A percentile compares a stretch with the other conserved stretches of the same genome.
Evolutionary conservation across 768 basidiomycete genomes (phyloP).

Genomic region (Russula compacta): DNA sequence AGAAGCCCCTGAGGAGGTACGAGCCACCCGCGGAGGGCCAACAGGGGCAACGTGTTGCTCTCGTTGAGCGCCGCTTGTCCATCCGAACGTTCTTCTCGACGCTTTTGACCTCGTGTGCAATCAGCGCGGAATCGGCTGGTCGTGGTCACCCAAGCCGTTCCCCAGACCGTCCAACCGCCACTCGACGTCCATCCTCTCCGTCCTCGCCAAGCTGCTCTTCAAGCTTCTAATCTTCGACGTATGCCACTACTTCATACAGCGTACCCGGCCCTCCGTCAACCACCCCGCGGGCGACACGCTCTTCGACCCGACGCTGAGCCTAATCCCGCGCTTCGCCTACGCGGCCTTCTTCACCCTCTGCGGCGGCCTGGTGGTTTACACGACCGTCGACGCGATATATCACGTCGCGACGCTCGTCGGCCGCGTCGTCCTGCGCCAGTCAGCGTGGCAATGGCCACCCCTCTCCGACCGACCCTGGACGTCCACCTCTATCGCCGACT

Average conservation of each 20-base stretch:
- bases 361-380: constrained; percentile 11
- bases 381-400: constrained; percentile 19
- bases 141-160: constrained; percentile 15
- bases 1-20: constrained; percentile 4
- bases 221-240: constrained; percentile 3
- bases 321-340: not conserved
- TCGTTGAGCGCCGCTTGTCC: constrained; percentile 1
- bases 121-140: constrained; percentile 17
- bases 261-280: constrained; percentile 2
- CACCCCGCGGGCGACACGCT: constrained; percentile 4
- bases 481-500: too few relatives aligned
- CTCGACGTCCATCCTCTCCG: not conserved
- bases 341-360: constrained; percentile 5
- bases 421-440: too few relatives aligned
- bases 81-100: constrained; percentile 8
- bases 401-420: constrained; percentile 19
- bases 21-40: not conserved
- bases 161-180: not conserved
- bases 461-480: too few relatives aligned
- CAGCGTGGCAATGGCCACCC: too few relatives aligned
- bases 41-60: not conserved
- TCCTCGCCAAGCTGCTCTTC: not conserved
- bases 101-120: constrained; percentile 13
- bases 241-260: constrained; percentile 2
- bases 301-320: constrained; percentile 7